Evolutionary conservation across 495 filamentous ascomycete genomes (phyloP), one percentile per base, ranked within the genome.

Genomic region (Symbiotaphrina buchneri): DNA sequence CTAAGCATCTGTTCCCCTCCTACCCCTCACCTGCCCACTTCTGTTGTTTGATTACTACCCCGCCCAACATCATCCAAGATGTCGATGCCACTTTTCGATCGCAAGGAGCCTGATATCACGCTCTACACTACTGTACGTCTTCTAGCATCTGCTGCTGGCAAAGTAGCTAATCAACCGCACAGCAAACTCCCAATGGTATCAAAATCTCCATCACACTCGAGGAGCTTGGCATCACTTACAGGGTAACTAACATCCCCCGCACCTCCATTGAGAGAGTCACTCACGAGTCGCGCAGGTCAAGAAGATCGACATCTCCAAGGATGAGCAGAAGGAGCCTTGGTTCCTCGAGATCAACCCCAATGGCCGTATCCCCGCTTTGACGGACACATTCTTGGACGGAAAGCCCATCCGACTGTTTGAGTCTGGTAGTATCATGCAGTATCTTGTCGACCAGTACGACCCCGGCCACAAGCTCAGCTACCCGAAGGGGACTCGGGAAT

Each of bases 271-370:
- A 10, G 22, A 50, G 40, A 7, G 29, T 52, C 23, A 49, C 61
- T 1, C 74, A 73, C 45, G 57, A 58, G n/a, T n/a, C n/a, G n/a
- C n/a, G n/a, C n/a, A n/a, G 11, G 58, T 69, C 20, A 63, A 72
- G 34, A 64, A 61, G 21, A 71, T 93, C 41, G 62, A 74, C 17
- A 58, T 93, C 25, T 47, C 44, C 39, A 77, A 74, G 42, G 75
- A 81, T 40, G 56, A 47, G 5, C 84, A 93, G 43, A 93, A 87
- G 41, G 67, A 85, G 35, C 61, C 56, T 1, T 90, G 78, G 78
- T 94, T 85, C 56, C 63, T 91, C 25, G 70, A 68, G 22, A 87
- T 94, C 50, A 92, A 92, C 54, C 84, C 84, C 32, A 92, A 94
- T 45, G 84, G 84, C 41, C 79, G 85, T 34, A 91, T 93, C 41